Conservation (phyloP, 768 basidiomycete species). For the Lentinula raphanica region DNA sequence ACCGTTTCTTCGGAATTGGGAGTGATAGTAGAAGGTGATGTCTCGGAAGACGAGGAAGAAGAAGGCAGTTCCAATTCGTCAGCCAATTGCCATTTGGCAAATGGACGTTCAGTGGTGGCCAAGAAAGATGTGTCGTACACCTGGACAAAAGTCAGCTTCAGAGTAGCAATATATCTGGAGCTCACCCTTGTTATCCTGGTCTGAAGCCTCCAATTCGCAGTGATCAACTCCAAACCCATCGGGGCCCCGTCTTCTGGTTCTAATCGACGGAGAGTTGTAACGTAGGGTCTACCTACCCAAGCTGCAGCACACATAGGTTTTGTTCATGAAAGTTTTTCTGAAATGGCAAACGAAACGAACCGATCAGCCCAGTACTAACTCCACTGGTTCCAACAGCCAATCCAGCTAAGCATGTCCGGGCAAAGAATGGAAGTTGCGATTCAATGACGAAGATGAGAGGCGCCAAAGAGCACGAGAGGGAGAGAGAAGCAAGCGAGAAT, state of each 20-base stretch:
- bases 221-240: conserved; percentile 66
- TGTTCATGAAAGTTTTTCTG: neutral
- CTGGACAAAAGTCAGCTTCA: conserved; percentile 19
- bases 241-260: conserved; percentile 36
- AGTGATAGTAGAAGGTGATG: neutral
- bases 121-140: conserved; percentile 73
- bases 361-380: conserved; percentile 69
- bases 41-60: conserved; percentile 6
- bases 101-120: conserved; percentile 58
- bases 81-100: conserved; percentile 80
- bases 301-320: conserved; percentile 8
- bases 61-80: conserved; percentile 41
- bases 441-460: conserved; percentile 84
- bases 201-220: conserved; percentile 54
- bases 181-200: conserved; percentile 58
- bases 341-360: conserved; percentile 12
- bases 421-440: conserved; percentile 64
- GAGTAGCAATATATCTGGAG: neutral
- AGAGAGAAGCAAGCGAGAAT: conserved; percentile 77
- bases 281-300: conserved; percentile 72
- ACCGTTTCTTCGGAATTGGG: conserved; percentile 57
- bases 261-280: conserved; percentile 53
- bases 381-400: conserved; percentile 71
- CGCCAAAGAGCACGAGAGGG: conserved; percentile 59
- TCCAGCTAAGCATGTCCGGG: conserved; percentile 59